Base-by-base conservation (phyloP, 139 green algal genomes). In the Chlamydomonas urium region DNA sequence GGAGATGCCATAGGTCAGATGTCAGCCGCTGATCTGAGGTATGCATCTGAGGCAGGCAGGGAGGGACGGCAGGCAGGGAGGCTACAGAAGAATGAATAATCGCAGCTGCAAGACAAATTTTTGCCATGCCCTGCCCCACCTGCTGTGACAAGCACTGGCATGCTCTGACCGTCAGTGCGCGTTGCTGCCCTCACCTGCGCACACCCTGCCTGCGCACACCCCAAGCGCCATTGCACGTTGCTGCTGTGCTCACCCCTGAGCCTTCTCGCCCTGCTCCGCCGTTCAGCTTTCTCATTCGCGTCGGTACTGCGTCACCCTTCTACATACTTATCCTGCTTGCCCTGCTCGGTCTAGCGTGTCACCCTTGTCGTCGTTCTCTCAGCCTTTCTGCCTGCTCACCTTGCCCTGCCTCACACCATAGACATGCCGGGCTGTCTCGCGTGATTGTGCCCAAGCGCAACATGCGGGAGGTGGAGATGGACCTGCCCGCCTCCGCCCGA, bases 371-470 rank as follows among this genome's bases (percentile, higher is more conserved):
- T 26, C 17, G 45, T 26, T 56, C 45, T 56, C 45, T 26, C 17
- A 26, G 21, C 45, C 17, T 56, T 56, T 56, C 21, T 26, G 45
- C 45, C 45, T 56, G 45, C 45, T 56, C 17, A 26, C 21, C 45
- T 56, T 56, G 17, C 21, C 21, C 21, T 56, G 45, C 17, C 53
- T 34, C 21, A 14, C 53, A 14, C 29, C 53, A 32, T 21, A 59
- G 66, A 65, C 73, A 80, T 71, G 76, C 78, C 47, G 90, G 90
- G 4, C 70, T 92, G 3, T 67, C 57, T 23, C 77, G 82, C 23
- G 81, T 85, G 8, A 76, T 91, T 29, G 66, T 91, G 4, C 85
- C 85, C 0, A 56, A 65, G 1, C 69, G 74, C 37, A 88, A 86
- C 67, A 78, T 86, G 69, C 61, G 57, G 0, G 85, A 89, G 6